Percentiles rank a stretch among this genome's conserved stretches.
These are phyloP conservation scores for Kondoa malvinella DNA, from an alignment of 768 basidiomycete species.

Conservation along the genomic window DNA sequence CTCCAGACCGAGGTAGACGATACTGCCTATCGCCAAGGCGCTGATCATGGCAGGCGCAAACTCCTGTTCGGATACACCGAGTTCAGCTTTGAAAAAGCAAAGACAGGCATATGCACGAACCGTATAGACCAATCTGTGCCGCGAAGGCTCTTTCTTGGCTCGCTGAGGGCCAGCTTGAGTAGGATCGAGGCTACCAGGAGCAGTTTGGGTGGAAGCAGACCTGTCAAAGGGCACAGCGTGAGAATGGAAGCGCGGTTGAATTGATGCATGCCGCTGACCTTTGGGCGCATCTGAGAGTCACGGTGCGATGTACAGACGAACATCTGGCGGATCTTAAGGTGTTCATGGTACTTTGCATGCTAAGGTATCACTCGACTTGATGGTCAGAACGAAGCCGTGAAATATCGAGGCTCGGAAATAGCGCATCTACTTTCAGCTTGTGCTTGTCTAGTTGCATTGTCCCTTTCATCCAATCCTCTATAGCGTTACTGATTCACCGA, in stretches of 20 bases:
- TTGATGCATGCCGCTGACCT: too few relatives aligned
- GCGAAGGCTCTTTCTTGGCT: background rate
- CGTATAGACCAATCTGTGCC: background rate
- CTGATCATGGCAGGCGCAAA: background rate
- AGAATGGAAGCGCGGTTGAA: too few relatives aligned
- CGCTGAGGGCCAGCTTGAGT: background rate
- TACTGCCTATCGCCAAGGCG: conserved; percentile 1
- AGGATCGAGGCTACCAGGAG: background rate
- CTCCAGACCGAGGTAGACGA: background rate
- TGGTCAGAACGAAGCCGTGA: too few relatives aligned
- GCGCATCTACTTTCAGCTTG: too few relatives aligned
- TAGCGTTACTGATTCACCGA: background rate
- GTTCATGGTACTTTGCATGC: background rate
- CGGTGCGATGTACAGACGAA: background rate
- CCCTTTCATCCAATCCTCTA: background rate
- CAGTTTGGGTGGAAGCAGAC: background rate
- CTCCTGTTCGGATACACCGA: background rate
- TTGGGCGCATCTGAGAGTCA: background rate
- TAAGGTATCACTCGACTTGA: too few relatives aligned
- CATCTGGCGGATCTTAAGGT: background rate
- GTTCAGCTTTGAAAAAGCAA: background rate
- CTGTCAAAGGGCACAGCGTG: background rate
- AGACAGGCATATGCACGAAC: background rate
- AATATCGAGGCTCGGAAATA: too few relatives aligned
- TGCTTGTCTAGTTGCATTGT: too few relatives aligned